phyloP scores from a whole-genome alignment of 495 filamentous ascomycete genomes.

The Penicillium silybi region DNA sequence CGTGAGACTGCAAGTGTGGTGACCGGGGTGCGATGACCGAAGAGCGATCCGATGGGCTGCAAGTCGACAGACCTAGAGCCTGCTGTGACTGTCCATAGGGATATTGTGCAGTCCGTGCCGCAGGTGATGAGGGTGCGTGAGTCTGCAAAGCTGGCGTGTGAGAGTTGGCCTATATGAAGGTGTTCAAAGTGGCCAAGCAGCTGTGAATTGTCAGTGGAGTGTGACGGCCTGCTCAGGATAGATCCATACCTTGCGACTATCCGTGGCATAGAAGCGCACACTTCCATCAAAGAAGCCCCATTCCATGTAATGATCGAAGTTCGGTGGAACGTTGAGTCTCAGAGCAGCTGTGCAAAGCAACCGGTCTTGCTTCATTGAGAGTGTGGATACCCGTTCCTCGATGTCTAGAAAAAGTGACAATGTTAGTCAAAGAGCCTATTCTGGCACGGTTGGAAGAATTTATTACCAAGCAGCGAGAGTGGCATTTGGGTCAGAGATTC shows the following conservation, averaged over 20 bases:
- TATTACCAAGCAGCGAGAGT: too few species aligned
- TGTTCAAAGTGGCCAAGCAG: slow-evolving; percentile 85
- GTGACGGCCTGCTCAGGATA: too few species aligned
- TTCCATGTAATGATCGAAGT: slow-evolving; percentile 86
- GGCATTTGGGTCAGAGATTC: slow-evolving; percentile 76
- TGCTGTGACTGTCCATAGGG: slow-evolving; percentile 67
- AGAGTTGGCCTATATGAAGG: slow-evolving; percentile 82
- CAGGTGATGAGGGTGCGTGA: slow-evolving; percentile 86
- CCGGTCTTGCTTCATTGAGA: slow-evolving; percentile 82
- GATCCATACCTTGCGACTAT: slow-evolving; percentile 74
- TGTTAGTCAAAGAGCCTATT: too few species aligned
- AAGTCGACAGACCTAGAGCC: slow-evolving; percentile 71
- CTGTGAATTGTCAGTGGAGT: too few species aligned
- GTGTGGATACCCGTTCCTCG: slow-evolving; percentile 71
- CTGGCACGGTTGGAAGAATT: too few species aligned
- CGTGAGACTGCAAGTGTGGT: slow-evolving; percentile 77
- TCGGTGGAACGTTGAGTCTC: slow-evolving; percentile 79
- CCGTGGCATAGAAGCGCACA: slow-evolving; percentile 80
- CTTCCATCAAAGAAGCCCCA: slow-evolving; percentile 95
- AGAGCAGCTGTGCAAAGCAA: slow-evolving; percentile 80
- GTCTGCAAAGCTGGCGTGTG: slow-evolving; percentile 77
- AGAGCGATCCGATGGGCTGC: slow-evolving; percentile 73
- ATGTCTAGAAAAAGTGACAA: slow-evolving; percentile 86
- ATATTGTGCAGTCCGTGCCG: slow-evolving; percentile 86
- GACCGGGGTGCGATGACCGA: slow-evolving; percentile 82